Conservation (phyloP, 805 yeast species). For the Komagataella phaffii region DNA sequence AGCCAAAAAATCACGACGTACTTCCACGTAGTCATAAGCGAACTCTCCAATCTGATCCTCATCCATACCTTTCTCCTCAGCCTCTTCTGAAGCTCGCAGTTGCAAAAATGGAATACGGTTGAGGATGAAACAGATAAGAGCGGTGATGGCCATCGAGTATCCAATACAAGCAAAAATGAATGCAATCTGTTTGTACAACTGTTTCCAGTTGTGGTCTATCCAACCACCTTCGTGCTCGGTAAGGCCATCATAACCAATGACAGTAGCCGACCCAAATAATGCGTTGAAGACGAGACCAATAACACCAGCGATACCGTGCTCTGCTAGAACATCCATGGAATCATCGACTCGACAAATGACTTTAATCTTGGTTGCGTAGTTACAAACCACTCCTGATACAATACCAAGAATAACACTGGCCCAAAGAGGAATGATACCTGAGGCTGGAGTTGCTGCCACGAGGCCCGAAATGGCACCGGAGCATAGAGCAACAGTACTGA, state of each 20-base stretch:
- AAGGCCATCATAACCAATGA: conserved; percentile 81
- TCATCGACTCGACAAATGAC: conserved; percentile 77
- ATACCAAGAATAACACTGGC: conserved; percentile 81
- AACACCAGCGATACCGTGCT: conserved; percentile 95
- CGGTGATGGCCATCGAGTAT: conserved; percentile 66
- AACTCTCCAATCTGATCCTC: conserved; percentile 97
- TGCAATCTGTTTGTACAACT: conserved; percentile 81
- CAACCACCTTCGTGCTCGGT: conserved; percentile 87
- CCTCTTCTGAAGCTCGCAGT: conserved; percentile 71
- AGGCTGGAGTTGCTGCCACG: conserved; percentile 94
- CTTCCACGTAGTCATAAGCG: conserved; percentile 97
- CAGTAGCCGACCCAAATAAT: conserved; percentile 74
- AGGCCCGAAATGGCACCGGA: conserved; percentile 93
- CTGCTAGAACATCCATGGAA: conserved; percentile 91
- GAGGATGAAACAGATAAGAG: conserved; percentile 58
- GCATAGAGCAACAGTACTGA: conserved; percentile 92
- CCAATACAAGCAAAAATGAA: conserved; percentile 65
- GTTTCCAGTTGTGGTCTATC: conserved; percentile 83
- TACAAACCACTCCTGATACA: conserved; percentile 72
- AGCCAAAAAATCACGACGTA: conserved; percentile 76
- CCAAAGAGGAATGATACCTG: conserved; percentile 86
- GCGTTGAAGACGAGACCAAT: conserved; percentile 86
- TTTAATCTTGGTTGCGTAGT: conserved; percentile 80
- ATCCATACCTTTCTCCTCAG: conserved; percentile 83
- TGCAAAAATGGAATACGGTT: conserved; percentile 72